phyloP scores from a whole-genome alignment of 2,329 filamentous ascomycete genomes.

The Trichoderma hamatum region DNA sequence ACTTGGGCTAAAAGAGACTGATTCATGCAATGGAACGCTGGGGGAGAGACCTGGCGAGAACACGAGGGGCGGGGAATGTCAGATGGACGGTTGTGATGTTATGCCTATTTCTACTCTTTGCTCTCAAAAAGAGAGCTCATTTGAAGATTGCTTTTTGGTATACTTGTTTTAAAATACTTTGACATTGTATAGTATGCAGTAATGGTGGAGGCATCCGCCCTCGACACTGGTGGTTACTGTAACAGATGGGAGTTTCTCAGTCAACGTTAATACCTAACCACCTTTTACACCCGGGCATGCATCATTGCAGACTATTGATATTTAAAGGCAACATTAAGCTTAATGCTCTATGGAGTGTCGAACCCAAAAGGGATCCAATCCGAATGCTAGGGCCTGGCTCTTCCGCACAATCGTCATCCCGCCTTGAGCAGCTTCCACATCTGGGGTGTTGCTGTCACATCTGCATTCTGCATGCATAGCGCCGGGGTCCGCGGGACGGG shows the following conservation, averaged over 20 bases:
- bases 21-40: constrained; percentile 8
- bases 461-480: neutral
- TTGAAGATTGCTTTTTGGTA: neutral
- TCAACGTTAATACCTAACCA: neutral
- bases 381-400: neutral
- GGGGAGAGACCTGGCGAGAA: neutral
- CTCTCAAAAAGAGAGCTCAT: neutral
- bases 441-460: neutral
- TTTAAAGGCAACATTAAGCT: neutral
- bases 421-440: neutral
- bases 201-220: too few relatives aligned
- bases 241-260: neutral
- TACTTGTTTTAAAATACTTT: too few relatives aligned
- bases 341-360: neutral
- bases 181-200: too few relatives aligned
- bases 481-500: neutral
- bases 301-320: neutral
- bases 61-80: neutral
- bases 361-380: neutral
- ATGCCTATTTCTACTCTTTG: too few relatives aligned
- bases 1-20: neutral
- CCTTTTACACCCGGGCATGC: neutral
- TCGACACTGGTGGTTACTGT: neutral
- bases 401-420: neutral
- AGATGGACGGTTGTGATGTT: neutral